A percentile compares a stretch with the other conserved stretches of the same genome.
phyloP scores from a whole-genome alignment of 495 filamentous ascomycete species.

The Tuber magnatum region DNA sequence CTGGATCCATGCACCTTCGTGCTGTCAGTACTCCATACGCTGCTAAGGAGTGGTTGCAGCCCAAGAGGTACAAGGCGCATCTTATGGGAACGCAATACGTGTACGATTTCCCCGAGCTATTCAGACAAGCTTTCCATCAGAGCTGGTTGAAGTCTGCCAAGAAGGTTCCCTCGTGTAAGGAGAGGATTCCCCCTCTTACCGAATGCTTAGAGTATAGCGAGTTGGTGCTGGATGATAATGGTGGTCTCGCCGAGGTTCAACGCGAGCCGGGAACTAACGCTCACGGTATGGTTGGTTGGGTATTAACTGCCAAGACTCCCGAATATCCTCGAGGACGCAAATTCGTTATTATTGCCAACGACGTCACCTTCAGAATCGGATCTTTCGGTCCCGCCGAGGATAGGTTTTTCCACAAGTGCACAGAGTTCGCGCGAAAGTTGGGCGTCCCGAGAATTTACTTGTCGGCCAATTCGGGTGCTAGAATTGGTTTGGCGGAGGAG shows the following conservation, averaged over 20 bases:
- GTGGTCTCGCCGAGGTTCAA: constrained; percentile 83
- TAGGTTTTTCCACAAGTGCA: constrained; percentile 98
- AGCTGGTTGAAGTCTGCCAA: constrained; percentile 70
- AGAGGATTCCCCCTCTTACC: constrained; percentile 73
- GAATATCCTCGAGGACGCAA: constrained; percentile 88
- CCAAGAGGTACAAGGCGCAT: constrained; percentile 98
- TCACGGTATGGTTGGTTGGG: constrained; percentile 97
- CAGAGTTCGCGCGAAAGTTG: constrained; percentile 82
- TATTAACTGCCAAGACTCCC: constrained; percentile 93
- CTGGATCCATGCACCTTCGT: constrained; percentile 89
- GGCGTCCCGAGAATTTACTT: constrained; percentile 96
- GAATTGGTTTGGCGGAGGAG: constrained; percentile 93
- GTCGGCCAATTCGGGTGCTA: constrained; percentile 98
- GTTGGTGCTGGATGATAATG: constrained; percentile 85
- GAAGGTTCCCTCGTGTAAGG: constrained; percentile 62
- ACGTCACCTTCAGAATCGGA: constrained; percentile 98
- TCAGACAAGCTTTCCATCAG: constrained; percentile 96
- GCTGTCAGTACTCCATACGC: constrained; percentile 88
- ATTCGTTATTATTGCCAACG: constrained; percentile 95
- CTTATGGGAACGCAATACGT: constrained; percentile 98
- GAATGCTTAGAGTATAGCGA: constrained; percentile 96
- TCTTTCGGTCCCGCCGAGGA: constrained; percentile 95
- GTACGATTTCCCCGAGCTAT: constrained; percentile 99
- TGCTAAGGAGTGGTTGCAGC: constrained; percentile 97
- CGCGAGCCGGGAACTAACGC: constrained; percentile 91